Evolutionary conservation across 2,329 filamentous ascomycete genomes (phyloP), one percentile per base, ranked within the genome.

Genomic region (Epichloe sp.): DNA sequence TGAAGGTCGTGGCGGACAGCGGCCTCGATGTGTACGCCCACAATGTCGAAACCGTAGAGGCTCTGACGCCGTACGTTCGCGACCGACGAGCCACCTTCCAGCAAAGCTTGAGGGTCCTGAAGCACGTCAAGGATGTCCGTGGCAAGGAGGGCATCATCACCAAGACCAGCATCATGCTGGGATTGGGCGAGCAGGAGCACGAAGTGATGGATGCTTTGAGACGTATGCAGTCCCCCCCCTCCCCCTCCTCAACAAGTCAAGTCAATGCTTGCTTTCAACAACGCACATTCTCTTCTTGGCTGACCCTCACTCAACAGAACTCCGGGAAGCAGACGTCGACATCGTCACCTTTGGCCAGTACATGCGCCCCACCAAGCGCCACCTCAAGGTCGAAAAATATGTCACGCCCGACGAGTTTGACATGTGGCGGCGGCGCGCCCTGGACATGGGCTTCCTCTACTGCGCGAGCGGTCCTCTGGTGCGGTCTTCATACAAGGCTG

Each of bases 281-380:
- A 8, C 4, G 4, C 10, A 11, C 10, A 11, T 5, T 12, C 2
- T 1, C 5, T 4, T 35, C 15, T 21, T 6, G 12, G 36, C 36
- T 40, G 37, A 44, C n/a, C 5, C 10, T 35, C 31, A 7, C 10
- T 6, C 21, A 11, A 15, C 57, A 80, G 87, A 94, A 65, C 77
- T 98, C 12, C 80, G 93, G 52, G 83, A 83, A 57, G 78, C 82
- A 52, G 74, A 86, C 54, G 90, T 96, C 44, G 93, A 98, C 60
- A 88, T 98, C 12, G 89, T 98, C 52, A 98, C 93, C 0, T 98
- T 98, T 59, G 93, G 93, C n/a, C 93, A 98, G 73, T 98, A 98
- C 74, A 98, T 98, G 93, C 87, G 91, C 11, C 93, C 93, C 2
- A 98, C 93, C 4, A 98, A 97, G 76, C 81, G 91, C 44, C 93